Percentiles rank a stretch among this genome's conserved stretches.
Evolutionary conservation across 345 rosid species (phyloP).

Genomic region (Aurinia saxatilis): DNA sequence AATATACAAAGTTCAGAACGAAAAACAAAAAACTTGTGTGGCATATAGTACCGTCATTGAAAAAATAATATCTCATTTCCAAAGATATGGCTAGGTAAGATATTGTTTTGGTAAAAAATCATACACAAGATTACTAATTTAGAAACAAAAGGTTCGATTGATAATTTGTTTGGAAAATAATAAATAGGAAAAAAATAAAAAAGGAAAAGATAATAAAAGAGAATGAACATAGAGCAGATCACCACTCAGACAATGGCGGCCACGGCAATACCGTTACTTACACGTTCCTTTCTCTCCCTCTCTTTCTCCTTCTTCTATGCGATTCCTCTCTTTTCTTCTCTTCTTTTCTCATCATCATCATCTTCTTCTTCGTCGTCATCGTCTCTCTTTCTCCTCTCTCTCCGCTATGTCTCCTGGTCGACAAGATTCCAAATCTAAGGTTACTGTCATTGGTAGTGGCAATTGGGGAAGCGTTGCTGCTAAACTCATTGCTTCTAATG

Average conservation of each 20-base stretch:
- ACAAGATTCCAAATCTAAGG: slow-evolving; percentile 38
- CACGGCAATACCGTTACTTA: not conserved
- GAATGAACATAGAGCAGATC: slow-evolving; percentile 3
- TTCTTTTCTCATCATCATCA: slow-evolving; percentile 1
- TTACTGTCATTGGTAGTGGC: slow-evolving; percentile 91
- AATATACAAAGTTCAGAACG: too few species aligned
- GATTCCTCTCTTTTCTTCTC: slow-evolving; percentile 19
- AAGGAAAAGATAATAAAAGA: not conserved
- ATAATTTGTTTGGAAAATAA: not conserved
- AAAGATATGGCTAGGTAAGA: too few species aligned
- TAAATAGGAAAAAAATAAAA: too few species aligned
- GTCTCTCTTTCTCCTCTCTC: slow-evolving; percentile 11
- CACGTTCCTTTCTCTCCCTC: not conserved
- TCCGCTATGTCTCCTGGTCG: slow-evolving; percentile 33
- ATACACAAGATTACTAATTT: too few species aligned
- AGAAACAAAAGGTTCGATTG: not conserved
- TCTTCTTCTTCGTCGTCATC: not conserved
- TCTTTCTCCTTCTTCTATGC: slow-evolving; percentile 23
- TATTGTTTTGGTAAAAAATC: too few species aligned
- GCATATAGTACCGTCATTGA: too few species aligned
- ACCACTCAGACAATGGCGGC: slow-evolving; percentile 20
- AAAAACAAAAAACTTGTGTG: too few species aligned
- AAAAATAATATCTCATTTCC: too few species aligned
- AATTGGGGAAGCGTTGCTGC: slow-evolving; percentile 99
- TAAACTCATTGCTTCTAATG: slow-evolving; percentile 88